A percentile compares a stretch with the other conserved stretches of the same genome.
Evolutionary conservation across 331 rosid genomes (phyloP).

Genomic region (Rhamnella rubrinervis): DNA sequence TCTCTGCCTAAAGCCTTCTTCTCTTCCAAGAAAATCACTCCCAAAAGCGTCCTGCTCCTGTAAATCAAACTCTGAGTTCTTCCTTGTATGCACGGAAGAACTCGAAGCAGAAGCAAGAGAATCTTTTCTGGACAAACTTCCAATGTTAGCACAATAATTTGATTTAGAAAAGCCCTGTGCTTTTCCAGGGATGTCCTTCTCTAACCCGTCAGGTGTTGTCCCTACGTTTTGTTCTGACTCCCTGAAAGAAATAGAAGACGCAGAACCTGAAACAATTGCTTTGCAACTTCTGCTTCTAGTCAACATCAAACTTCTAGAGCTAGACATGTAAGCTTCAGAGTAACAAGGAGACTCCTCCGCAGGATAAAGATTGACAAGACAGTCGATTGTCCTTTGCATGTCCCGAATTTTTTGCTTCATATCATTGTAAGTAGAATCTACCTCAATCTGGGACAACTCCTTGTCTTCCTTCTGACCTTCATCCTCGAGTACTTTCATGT

Average conservation of each 20-base stretch:
- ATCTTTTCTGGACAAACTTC: constrained; percentile 24
- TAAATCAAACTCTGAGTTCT: constrained; percentile 35
- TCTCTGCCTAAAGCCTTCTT: not conserved
- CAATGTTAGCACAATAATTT: constrained; percentile 26
- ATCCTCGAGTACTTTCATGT: too few relatives aligned
- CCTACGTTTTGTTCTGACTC: constrained; percentile 28
- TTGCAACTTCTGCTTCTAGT: constrained; percentile 54
- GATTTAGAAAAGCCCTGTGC: constrained; percentile 19
- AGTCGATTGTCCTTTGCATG: constrained; percentile 42
- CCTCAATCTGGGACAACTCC: constrained; percentile 20
- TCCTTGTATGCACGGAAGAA: constrained; percentile 27
- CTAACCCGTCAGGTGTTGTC: constrained; percentile 14
- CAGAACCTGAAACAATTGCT: constrained; percentile 34
- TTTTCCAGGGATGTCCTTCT: constrained; percentile 26
- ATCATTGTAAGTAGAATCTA: constrained; percentile 32
- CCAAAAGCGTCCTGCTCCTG: not conserved
- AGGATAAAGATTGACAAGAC: constrained; percentile 31
- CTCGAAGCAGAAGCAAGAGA: constrained; percentile 19
- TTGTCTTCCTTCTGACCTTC: not conserved
- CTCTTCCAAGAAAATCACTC: not conserved
- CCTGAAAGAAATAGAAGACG: constrained; percentile 29
- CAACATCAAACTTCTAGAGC: constrained; percentile 25
- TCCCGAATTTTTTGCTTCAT: constrained; percentile 42
- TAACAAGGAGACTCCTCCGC: constrained; percentile 32
- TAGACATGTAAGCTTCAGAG: constrained; percentile 21